Evolutionary conservation across 352 stramenopile genomes (phyloP).

Genomic region (Pythium pyrilobum): DNA sequence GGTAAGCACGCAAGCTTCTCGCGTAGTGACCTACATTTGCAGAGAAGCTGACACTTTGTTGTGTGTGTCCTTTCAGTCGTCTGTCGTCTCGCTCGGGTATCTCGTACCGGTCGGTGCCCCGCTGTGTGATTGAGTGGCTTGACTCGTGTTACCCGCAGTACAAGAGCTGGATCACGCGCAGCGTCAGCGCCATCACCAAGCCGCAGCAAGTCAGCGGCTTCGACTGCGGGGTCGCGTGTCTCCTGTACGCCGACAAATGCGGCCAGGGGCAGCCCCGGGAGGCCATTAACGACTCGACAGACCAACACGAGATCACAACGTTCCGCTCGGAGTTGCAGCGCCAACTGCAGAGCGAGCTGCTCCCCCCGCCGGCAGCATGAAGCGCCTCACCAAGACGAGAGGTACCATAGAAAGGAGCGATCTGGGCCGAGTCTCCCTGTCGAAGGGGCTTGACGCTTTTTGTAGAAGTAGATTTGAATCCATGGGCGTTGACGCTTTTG

Average conservation of each 20-base stretch:
- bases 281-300: slow-evolving; percentile 54
- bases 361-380: not conserved
- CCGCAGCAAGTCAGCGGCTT: slow-evolving; percentile 87
- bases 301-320: slow-evolving; percentile 67
- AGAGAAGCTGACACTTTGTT: not conserved
- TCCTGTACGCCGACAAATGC: slow-evolving; percentile 87
- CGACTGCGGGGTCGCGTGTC: slow-evolving; percentile 84
- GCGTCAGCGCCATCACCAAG: slow-evolving; percentile 73
- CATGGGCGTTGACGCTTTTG: too few relatives aligned
- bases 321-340: slow-evolving; percentile 53
- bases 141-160: slow-evolving; percentile 68
- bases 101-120: slow-evolving; percentile 72
- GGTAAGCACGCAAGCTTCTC: too few relatives aligned
- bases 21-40: too few relatives aligned
- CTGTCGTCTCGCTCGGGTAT: slow-evolving; percentile 51
- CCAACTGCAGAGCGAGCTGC: slow-evolving; percentile 20
- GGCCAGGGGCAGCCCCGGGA: slow-evolving; percentile 48
- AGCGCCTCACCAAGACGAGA: too few relatives aligned
- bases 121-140: slow-evolving; percentile 79
- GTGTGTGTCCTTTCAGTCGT: slow-evolving; percentile 19
- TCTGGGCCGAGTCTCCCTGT: too few relatives aligned
- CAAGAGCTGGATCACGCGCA: slow-evolving; percentile 43
- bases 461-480: too few relatives aligned
- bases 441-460: not conserved
- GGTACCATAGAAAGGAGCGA: too few relatives aligned